Evolutionary conservation across 495 filamentous ascomycete genomes (phyloP).

Genomic region (Penicillium diatomitis): DNA sequence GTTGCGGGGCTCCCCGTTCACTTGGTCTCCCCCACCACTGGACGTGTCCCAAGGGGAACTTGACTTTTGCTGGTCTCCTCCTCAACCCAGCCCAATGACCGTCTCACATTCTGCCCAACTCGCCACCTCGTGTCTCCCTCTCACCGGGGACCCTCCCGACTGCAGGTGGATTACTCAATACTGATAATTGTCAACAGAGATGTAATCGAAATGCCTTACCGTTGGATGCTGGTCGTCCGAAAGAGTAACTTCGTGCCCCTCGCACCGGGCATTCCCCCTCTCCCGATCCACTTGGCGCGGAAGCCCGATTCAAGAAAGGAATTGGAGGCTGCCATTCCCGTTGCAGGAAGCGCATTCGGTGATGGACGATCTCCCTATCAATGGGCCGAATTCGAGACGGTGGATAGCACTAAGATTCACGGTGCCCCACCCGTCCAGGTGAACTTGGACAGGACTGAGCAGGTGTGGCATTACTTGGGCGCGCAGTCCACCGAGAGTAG

Average conservation of each 20-base stretch:
- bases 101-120: neutral
- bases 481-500: constrained; percentile 82
- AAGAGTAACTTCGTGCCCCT: constrained; percentile 42
- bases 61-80: too few species aligned
- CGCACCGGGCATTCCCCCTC: constrained; percentile 46
- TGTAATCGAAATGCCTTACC: constrained; percentile 45
- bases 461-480: constrained; percentile 86
- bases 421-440: constrained; percentile 49
- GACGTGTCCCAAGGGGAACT: too few species aligned
- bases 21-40: too few species aligned
- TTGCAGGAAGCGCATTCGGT: constrained; percentile 49
- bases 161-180: constrained; percentile 6
- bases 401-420: constrained; percentile 32
- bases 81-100: too few species aligned
- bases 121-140: neutral
- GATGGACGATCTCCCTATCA: constrained; percentile 48
- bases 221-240: constrained; percentile 46
- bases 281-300: constrained; percentile 48
- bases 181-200: constrained; percentile 31
- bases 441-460: constrained; percentile 57
- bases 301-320: constrained; percentile 39
- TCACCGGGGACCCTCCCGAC: too few species aligned
- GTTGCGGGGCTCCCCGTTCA: neutral
- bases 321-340: constrained; percentile 42
- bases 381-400: constrained; percentile 76